phyloP scores from a whole-genome alignment of 495 filamentous ascomycete species.

The Cudoniella acicularis region DNA sequence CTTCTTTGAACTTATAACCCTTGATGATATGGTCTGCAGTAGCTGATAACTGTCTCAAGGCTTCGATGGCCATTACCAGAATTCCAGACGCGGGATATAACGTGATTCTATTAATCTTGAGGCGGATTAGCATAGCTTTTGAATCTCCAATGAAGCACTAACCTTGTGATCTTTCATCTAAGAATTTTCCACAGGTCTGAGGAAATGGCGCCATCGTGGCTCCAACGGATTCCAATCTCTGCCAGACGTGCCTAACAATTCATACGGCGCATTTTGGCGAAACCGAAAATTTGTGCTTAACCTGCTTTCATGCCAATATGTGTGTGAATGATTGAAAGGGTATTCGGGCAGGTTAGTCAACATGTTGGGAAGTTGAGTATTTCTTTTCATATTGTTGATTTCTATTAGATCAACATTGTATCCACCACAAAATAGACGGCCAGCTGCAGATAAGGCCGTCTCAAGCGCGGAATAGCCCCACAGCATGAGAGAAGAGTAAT shows the following conservation, averaged over 20 bases:
- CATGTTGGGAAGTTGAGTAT: slow-evolving; percentile 31
- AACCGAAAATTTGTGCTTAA: slow-evolving; percentile 26
- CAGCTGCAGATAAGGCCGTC: slow-evolving; percentile 38
- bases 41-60: slow-evolving; percentile 13
- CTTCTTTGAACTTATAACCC: neutral
- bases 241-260: slow-evolving; percentile 28
- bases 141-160: slow-evolving; percentile 20
- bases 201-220: slow-evolving; percentile 31
- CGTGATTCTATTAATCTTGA: slow-evolving; percentile 5
- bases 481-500: slow-evolving; percentile 37
- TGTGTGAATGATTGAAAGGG: slow-evolving; percentile 28
- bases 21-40: neutral
- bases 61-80: slow-evolving; percentile 37
- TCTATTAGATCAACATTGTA: slow-evolving; percentile 30
- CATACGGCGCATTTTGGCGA: slow-evolving; percentile 25
- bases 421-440: slow-evolving; percentile 20
- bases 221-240: slow-evolving; percentile 24
- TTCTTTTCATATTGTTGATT: neutral
- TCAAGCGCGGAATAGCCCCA: slow-evolving; percentile 43
- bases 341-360: slow-evolving; percentile 32
- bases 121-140: neutral
- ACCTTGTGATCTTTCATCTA: slow-evolving; percentile 28
- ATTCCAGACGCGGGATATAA: slow-evolving; percentile 38
- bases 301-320: slow-evolving; percentile 31
- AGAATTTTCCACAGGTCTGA: slow-evolving; percentile 16